These are phyloP conservation scores for Fusarium longipes DNA, from an alignment of 2,329 filamentous ascomycete species.

Conservation along the genomic window DNA sequence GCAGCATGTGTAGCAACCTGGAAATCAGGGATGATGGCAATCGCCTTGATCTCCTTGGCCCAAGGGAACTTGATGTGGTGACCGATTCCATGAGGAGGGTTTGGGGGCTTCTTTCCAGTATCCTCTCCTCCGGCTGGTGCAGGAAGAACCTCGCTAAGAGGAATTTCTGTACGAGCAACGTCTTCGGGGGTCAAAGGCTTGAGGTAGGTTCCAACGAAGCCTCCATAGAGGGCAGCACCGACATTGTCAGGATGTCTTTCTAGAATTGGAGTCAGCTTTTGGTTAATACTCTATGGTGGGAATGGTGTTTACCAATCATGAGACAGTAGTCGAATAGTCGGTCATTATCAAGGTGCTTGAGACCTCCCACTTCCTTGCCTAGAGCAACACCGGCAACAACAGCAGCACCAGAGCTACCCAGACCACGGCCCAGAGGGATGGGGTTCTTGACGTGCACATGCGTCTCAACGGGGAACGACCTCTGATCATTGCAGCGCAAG, in stretches of 20 bases:
- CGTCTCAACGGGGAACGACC: constrained; percentile 85
- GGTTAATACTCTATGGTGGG: background rate
- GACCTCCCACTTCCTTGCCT: constrained; percentile 85
- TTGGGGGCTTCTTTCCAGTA: constrained; percentile 85
- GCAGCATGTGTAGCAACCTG: constrained; percentile 95
- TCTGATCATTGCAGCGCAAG: constrained; percentile 88
- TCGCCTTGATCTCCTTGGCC: constrained; percentile 94
- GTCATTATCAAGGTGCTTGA: constrained; percentile 78
- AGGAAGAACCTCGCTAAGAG: constrained; percentile 91
- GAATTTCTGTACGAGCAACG: constrained; percentile 90
- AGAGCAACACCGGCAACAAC: constrained; percentile 96
- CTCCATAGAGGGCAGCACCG: constrained; percentile 92
- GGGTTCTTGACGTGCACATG: constrained; percentile 96
- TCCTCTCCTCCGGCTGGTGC: constrained; percentile 90
- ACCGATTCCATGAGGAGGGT: constrained; percentile 91
- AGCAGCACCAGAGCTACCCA: constrained; percentile 95
- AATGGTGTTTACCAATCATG: constrained; percentile 80
- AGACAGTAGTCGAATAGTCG: constrained; percentile 94
- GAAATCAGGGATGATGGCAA: constrained; percentile 96
- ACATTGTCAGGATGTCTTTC: constrained; percentile 95
- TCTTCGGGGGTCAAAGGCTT: constrained; percentile 92
- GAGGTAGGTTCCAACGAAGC: constrained; percentile 96
- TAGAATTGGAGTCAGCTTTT: constrained; percentile 47
- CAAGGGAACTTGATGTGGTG: constrained; percentile 97
- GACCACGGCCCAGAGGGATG: constrained; percentile 89